phyloP scores from a whole-genome alignment of 805 yeast species.

The Zygosaccharomyces kombuchaensis region DNA sequence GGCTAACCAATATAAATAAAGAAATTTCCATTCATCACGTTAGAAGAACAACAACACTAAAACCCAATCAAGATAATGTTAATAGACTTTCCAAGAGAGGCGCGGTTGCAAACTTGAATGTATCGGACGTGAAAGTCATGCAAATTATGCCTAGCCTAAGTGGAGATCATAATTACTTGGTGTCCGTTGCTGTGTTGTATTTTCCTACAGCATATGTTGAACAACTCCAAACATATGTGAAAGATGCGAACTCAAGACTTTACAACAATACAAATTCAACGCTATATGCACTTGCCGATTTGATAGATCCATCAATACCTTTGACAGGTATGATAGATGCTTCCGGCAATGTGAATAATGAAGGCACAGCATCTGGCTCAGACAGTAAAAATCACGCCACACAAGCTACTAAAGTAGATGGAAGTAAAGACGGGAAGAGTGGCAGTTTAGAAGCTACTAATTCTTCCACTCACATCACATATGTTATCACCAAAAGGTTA shows the following conservation, averaged over 20 bases:
- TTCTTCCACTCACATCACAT: slow-evolving; percentile 1
- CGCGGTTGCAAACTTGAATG: background rate
- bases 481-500: slow-evolving; percentile 11
- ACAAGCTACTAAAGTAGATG: background rate
- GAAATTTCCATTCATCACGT: background rate
- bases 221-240: slow-evolving; percentile 47
- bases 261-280: slow-evolving; percentile 59
- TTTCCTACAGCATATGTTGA: slow-evolving; percentile 56
- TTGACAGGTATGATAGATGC: slow-evolving; percentile 21
- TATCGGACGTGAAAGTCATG: slow-evolving; percentile 38
- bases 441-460: slow-evolving; percentile 10
- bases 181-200: slow-evolving; percentile 82
- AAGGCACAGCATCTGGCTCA: slow-evolving; percentile 23
- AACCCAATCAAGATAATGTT: slow-evolving; percentile 1
- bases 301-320: slow-evolving; percentile 52
- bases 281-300: slow-evolving; percentile 52
- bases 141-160: slow-evolving; percentile 76
- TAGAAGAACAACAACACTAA: slow-evolving; percentile 5
- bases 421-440: background rate
- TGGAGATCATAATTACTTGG: slow-evolving; percentile 53
- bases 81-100: background rate
- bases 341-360: slow-evolving; percentile 37
- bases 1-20: slow-evolving; percentile 1
- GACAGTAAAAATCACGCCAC: slow-evolving; percentile 1
- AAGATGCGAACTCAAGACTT: slow-evolving; percentile 49